Base-by-base conservation (phyloP, 202 grass and related monocot genomes). In the Digitaria exilis region DNA sequence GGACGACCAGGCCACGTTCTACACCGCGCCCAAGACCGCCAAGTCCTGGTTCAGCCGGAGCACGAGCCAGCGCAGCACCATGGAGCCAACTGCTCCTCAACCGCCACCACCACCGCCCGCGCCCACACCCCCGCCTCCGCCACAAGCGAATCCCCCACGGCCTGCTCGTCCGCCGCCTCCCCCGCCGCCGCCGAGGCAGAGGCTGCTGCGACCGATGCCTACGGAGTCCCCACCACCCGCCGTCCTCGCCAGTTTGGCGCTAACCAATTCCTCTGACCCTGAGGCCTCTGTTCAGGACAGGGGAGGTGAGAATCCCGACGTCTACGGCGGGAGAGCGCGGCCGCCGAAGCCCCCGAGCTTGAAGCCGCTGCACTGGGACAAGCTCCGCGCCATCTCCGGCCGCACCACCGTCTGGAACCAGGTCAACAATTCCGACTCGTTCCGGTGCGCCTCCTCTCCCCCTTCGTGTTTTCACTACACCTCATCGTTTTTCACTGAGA, bases 351-450 rank as follows among this genome's bases (percentile, higher is more conserved):
- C 79, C 9, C 82, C 79, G 39, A 74, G 59, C 67, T 71, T 87
- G 80, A 91, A 94, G 41, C 88, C 86, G 25, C 69, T 94, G 45
- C 86, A 91, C 81, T 94, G 89, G 89, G 92, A 94, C 81, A 94
- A 94, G 84, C 88, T 89, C 62, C 86, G 84, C 30, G 80, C 77
- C 49, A 92, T 75, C 79, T 94, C 86, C 52, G 86, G 86, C 60
- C 78, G 80, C 62, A 84, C 49, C 76, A 92, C 73, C 72, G 86
- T 87, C 35, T 97, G 92, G 94, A 90, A 94, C 71, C 84, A 90
- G 79, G 86, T 92, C 84, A 87, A 90, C 57, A 90, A 82, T 32
- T 97, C 95, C 26, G 83, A 94, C 73, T 89, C 95, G 12, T 92
- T 97, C 71, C 82, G 84, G 94, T 97, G 69, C 32, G 79, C 39